These are phyloP conservation scores for Entomortierella lignicola DNA, from an alignment of 192 early-diverging fungal genomes.

Conservation along the genomic window DNA sequence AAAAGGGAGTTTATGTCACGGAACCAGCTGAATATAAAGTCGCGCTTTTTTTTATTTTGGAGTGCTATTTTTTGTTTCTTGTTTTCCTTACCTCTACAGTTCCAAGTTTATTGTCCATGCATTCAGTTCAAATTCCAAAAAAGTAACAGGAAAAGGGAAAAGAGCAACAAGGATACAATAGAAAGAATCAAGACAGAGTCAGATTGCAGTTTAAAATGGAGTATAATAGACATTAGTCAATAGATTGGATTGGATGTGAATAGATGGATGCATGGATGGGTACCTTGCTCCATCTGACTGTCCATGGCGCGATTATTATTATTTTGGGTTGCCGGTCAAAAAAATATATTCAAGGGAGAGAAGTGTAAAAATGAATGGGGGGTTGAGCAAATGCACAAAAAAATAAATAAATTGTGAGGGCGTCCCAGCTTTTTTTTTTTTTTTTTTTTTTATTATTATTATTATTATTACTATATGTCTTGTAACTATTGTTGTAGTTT, in stretches of 20 bases:
- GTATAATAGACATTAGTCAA: not conserved
- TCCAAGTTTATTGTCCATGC: slow-evolving; percentile 2
- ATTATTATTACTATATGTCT: not conserved
- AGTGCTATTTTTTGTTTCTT: not conserved
- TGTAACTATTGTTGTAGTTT: not conserved
- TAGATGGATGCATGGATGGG: slow-evolving; percentile 3
- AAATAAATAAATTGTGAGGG: slow-evolving; percentile 2
- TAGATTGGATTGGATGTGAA: not conserved
- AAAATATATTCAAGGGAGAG: slow-evolving; percentile 5
- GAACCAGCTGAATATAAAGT: slow-evolving; percentile 8
- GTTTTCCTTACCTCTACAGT: slow-evolving; percentile 16
- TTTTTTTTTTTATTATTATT: slow-evolving; percentile 4
- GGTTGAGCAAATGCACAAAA: slow-evolving; percentile 1
- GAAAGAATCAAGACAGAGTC: not conserved
- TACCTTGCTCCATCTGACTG: slow-evolving; percentile 54
- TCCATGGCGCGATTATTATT: slow-evolving; percentile 45
- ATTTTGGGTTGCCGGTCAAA: slow-evolving; percentile 20
- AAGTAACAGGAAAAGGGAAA: not conserved
- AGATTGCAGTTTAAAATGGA: not conserved
- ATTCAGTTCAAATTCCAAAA: not conserved
- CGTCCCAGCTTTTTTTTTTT: not conserved
- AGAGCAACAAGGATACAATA: not conserved
- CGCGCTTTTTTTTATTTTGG: slow-evolving; percentile 7
- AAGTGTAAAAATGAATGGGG: not conserved
- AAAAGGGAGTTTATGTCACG: not conserved